Evolutionary conservation across 1,284 basidiomycete genomes (phyloP).

Genomic region (Puccinia coronata): DNA sequence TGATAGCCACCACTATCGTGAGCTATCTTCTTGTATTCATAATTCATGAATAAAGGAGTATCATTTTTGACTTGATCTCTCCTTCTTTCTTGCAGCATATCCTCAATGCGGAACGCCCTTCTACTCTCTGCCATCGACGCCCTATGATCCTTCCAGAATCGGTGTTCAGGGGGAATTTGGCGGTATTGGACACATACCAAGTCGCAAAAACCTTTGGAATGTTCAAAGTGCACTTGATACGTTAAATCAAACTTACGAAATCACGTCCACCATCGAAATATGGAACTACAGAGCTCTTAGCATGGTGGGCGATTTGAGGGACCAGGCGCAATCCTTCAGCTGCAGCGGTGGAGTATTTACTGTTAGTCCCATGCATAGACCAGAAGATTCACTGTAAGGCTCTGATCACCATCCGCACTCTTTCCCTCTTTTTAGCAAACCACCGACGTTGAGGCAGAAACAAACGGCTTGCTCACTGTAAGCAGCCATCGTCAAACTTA

Average conservation of each 20-base stretch:
- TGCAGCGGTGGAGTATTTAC: conserved; percentile 47
- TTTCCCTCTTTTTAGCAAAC: conserved; percentile 46
- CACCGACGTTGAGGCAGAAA: conserved; percentile 45
- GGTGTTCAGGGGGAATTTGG: conserved; percentile 44
- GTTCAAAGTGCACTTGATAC: conserved; percentile 13
- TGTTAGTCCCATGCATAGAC: not conserved
- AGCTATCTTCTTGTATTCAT: not conserved
- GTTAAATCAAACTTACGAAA: conserved; percentile 45
- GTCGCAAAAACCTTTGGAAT: conserved; percentile 25
- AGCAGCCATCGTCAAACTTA: not conserved
- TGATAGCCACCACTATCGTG: conserved; percentile 46
- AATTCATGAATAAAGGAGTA: not conserved
- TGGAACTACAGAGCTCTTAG: conserved; percentile 43
- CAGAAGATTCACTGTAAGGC: no score
- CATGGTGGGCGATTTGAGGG: conserved; percentile 29
- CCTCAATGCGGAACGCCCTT: conserved; percentile 44
- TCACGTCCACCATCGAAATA: conserved; percentile 13
- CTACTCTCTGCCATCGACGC: conserved; percentile 7
- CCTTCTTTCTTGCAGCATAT: conserved; percentile 9
- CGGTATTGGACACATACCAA: conserved; percentile 41
- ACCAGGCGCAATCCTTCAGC: conserved; percentile 24
- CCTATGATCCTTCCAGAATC: conserved; percentile 37
- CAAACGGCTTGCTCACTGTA: conserved; percentile 42
- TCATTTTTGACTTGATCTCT: not conserved
- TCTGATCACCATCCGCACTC: no score